phyloP scores from a whole-genome alignment of 805 yeast genomes.

The Saturnispora hagleri region DNA sequence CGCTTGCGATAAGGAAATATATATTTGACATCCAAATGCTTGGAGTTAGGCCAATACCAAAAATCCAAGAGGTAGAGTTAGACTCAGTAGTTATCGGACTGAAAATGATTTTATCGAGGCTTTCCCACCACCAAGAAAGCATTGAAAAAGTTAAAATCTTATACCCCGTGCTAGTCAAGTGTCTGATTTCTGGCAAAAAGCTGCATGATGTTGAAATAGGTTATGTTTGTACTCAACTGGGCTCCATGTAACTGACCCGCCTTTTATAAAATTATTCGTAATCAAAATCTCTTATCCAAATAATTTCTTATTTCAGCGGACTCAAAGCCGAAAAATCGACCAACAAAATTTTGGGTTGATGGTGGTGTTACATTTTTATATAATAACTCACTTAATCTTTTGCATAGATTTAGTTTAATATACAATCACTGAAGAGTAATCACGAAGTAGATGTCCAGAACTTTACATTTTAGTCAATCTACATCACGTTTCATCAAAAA shows the following conservation, averaged over 20 bases:
- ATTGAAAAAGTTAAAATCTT: neutral
- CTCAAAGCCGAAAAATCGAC: neutral
- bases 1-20: conserved; percentile 53
- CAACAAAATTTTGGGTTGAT: neutral
- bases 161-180: conserved; percentile 5
- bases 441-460: neutral
- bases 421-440: neutral
- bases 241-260: neutral
- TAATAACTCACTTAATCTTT: neutral
- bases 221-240: neutral
- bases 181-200: neutral
- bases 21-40: conserved; percentile 54
- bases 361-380: neutral
- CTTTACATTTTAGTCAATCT: neutral
- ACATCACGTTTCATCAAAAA: neutral
- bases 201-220: neutral
- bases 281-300: neutral
- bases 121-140: neutral
- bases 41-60: conserved; percentile 56
- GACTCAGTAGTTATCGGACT: conserved; percentile 37
- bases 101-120: neutral
- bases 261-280: neutral
- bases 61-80: conserved; percentile 59
- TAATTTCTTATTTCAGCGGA: neutral
- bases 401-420: neutral